These are phyloP conservation scores for thale cress (Arabidopsis thaliana) DNA, from an alignment of 345 rosid species.

Conservation along the genomic window TAIR10.1 NC_003071.7:17294501-17295000, in stretches of 20 bases:
- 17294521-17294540: not conserved
- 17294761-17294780: not conserved
- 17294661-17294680: not conserved
- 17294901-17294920: too few species aligned
- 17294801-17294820: not conserved
- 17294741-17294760: too few species aligned
- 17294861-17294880: too few species aligned
- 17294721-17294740: not conserved
- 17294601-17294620: not conserved
- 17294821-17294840: too few species aligned
- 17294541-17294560: not conserved
- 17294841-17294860: too few species aligned
- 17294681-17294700: not conserved
- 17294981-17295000: not conserved
- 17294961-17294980: too few species aligned
- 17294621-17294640: not conserved
- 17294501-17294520: not conserved
- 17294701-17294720: not conserved
- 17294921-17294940: too few species aligned
- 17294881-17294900: too few species aligned
- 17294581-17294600: not conserved
- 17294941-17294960: too few species aligned
- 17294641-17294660: conserved; percentile 1
- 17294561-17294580: not conserved
- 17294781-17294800: not conserved